Evolutionary conservation across 2,329 filamentous ascomycete genomes (phyloP).

Genomic region (Penicillium sp.): DNA sequence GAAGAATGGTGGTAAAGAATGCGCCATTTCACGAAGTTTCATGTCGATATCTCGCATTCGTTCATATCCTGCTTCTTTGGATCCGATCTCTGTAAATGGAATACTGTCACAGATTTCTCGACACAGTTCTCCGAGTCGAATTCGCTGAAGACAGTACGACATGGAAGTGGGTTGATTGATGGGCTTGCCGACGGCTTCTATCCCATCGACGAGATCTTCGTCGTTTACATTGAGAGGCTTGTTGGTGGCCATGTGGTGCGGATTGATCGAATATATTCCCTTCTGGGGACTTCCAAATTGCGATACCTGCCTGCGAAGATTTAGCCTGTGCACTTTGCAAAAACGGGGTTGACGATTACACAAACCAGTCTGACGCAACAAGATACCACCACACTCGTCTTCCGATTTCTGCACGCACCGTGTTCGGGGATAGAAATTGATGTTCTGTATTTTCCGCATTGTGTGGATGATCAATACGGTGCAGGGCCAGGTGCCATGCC

Average conservation of each 20-base stretch:
- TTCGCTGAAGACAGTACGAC: slow-evolving; percentile 40
- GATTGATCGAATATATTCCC: slow-evolving; percentile 39
- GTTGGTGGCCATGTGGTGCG: slow-evolving; percentile 39
- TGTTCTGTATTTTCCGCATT: slow-evolving; percentile 5
- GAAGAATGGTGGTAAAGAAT: slow-evolving; percentile 36
- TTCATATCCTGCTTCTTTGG: slow-evolving; percentile 24
- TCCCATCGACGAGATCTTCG: slow-evolving; percentile 32
- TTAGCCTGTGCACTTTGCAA: not conserved
- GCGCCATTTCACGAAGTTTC: slow-evolving; percentile 31
- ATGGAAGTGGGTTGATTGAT: slow-evolving; percentile 36
- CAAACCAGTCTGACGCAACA: slow-evolving; percentile 38
- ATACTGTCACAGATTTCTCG: slow-evolving; percentile 37
- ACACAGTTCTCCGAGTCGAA: slow-evolving; percentile 36
- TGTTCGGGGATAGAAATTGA: slow-evolving; percentile 19
- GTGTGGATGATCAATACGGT: slow-evolving; percentile 19
- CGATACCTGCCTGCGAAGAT: slow-evolving; percentile 26
- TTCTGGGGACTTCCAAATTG: slow-evolving; percentile 35
- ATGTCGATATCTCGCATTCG: slow-evolving; percentile 35
- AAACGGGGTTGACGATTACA: not conserved
- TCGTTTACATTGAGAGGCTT: slow-evolving; percentile 40
- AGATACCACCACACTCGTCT: slow-evolving; percentile 46
- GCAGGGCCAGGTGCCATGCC: slow-evolving; percentile 17
- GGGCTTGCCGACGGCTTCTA: slow-evolving; percentile 15
- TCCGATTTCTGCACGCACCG: slow-evolving; percentile 35
- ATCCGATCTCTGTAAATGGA: slow-evolving; percentile 22